Percentiles rank a stretch among this genome's conserved stretches.
These are phyloP conservation scores for Halophytophthora batemanensis DNA, from an alignment of 352 stramenopile species.

Conservation along the genomic window DNA sequence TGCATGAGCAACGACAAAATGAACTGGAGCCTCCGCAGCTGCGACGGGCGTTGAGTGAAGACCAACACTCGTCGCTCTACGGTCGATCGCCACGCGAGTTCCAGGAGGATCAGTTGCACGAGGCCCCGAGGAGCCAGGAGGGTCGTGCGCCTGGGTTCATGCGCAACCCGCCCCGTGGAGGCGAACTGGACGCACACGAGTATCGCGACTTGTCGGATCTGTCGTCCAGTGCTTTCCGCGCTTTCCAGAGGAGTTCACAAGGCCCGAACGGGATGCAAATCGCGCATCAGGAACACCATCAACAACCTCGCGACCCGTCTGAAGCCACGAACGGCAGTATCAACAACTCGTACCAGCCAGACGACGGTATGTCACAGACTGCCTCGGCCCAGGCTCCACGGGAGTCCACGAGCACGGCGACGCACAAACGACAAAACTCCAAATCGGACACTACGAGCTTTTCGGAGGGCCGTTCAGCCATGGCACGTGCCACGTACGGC, in stretches of 20 bases:
- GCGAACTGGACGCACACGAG: constrained; percentile 21
- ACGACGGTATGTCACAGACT: constrained; percentile 16
- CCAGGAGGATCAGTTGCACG: constrained; percentile 5
- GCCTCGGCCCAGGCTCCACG: constrained; percentile 13
- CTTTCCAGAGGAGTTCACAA: constrained; percentile 46
- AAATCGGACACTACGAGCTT: constrained; percentile 9
- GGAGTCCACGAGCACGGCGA: constrained; percentile 23
- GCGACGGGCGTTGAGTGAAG: constrained; percentile 24
- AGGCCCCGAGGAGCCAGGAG: constrained; percentile 8
- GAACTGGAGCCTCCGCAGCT: constrained; percentile 11
- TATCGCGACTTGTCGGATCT: constrained; percentile 65
- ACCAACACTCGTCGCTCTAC: constrained; percentile 18
- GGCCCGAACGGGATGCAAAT: constrained; percentile 17
- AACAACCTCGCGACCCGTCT: constrained; percentile 16
- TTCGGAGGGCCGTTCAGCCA: constrained; percentile 9
- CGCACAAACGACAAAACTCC: constrained; percentile 15
- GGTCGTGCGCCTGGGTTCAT: neutral
- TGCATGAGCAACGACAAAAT: constrained; percentile 14
- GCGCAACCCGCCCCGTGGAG: constrained; percentile 1
- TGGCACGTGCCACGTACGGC: constrained; percentile 19
- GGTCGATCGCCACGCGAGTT: constrained; percentile 13
- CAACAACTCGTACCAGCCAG: constrained; percentile 15
- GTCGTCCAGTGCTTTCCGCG: constrained; percentile 59
- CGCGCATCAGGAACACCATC: neutral
- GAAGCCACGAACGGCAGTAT: constrained; percentile 17